Conservation (phyloP, 345 rosid species). For the Turritis glabra region DNA sequence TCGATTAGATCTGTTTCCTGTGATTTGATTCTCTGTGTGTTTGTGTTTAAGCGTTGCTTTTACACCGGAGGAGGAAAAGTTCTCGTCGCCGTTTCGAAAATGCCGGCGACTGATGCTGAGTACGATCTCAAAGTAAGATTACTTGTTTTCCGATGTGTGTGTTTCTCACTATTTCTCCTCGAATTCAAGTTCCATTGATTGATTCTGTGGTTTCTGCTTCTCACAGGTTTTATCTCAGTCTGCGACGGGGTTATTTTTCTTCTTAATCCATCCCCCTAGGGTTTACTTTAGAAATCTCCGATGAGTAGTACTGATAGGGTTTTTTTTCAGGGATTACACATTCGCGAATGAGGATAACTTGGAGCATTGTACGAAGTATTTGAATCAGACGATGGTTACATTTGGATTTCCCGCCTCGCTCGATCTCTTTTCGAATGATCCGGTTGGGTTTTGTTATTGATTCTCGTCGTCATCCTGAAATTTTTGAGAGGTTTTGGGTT, state of each 20-base stretch:
- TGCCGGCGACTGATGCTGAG: constrained; percentile 59
- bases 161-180: background rate
- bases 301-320: background rate
- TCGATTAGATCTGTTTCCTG: constrained; percentile 32
- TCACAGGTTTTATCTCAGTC: constrained; percentile 55
- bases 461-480: background rate
- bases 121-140: constrained; percentile 59
- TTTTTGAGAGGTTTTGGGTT: background rate
- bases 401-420: constrained; percentile 95
- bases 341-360: constrained; percentile 85
- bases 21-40: background rate
- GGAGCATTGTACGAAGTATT: constrained; percentile 90
- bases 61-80: constrained; percentile 3
- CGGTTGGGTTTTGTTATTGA: constrained; percentile 47
- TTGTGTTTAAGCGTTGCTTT: background rate
- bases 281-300: background rate
- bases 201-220: background rate
- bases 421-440: constrained; percentile 91
- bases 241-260: constrained; percentile 54
- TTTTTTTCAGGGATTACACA: constrained; percentile 54
- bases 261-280: constrained; percentile 8
- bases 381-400: constrained; percentile 93
- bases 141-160: constrained; percentile 11
- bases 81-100: constrained; percentile 29
- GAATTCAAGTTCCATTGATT: background rate